Percentiles rank a stretch among this genome's conserved stretches.
These are phyloP conservation scores for Phytophthora brassicae DNA, from an alignment of 352 stramenopile species.

Conservation along the genomic window DNA sequence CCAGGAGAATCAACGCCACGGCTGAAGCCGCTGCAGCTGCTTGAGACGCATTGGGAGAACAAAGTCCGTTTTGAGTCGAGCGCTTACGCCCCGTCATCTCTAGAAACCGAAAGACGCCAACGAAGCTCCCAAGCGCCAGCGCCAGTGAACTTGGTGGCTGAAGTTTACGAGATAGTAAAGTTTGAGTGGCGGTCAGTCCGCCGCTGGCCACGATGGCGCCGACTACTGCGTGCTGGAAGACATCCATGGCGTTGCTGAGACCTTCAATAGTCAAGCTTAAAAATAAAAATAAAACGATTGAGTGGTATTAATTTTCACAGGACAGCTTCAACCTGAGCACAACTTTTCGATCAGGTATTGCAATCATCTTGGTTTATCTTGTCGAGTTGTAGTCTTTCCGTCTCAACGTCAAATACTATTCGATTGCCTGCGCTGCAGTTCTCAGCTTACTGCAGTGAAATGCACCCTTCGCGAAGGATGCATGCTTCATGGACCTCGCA, in stretches of 20 bases:
- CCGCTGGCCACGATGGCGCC: constrained; percentile 41
- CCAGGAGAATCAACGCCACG: constrained; percentile 45
- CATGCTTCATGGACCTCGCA: constrained; percentile 71
- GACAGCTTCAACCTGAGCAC: neutral
- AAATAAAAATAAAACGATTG: constrained; percentile 22
- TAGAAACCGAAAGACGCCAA: constrained; percentile 60
- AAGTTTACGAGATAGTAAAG: constrained; percentile 42
- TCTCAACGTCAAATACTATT: too few relatives aligned
- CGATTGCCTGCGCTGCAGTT: neutral
- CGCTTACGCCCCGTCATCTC: constrained; percentile 34
- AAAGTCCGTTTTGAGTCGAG: constrained; percentile 13
- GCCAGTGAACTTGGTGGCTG: constrained; percentile 47
- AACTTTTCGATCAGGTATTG: too few relatives aligned
- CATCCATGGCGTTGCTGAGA: constrained; percentile 27
- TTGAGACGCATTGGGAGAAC: constrained; percentile 25
- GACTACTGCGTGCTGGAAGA: constrained; percentile 40
- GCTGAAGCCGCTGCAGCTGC: constrained; percentile 39
- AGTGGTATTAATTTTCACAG: constrained; percentile 1
- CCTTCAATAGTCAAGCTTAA: neutral
- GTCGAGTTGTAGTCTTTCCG: neutral
- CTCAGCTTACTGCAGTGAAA: constrained; percentile 29
- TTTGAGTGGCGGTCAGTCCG: constrained; percentile 37
- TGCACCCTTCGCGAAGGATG: constrained; percentile 60
- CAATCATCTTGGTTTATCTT: too few relatives aligned
- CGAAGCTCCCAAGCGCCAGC: constrained; percentile 53